phyloP scores from a whole-genome alignment of 2,329 filamentous ascomycete genomes.

The Diaporthe sp. region DNA sequence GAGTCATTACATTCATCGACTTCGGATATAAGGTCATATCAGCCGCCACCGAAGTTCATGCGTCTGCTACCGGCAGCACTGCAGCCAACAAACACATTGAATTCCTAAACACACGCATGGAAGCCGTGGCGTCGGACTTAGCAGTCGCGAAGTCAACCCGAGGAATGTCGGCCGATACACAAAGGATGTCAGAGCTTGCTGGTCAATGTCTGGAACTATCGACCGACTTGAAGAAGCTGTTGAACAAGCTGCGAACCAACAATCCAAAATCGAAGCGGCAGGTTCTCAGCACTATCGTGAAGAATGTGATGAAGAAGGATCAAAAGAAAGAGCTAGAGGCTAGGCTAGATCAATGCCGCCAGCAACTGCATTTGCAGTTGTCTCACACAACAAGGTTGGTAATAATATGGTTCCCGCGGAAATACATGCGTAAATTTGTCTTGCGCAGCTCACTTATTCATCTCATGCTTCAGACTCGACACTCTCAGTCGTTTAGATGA shows the following conservation, averaged over 20 bases:
- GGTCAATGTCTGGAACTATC: constrained; percentile 14
- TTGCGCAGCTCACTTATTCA: neutral
- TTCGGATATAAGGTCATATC: constrained; percentile 11
- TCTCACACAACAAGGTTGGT: constrained; percentile 14
- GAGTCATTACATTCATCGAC: constrained; percentile 28
- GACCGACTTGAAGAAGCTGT: neutral
- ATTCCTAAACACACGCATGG: constrained; percentile 18
- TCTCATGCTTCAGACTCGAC: neutral
- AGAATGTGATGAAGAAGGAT: neutral
- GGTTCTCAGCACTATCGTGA: neutral
- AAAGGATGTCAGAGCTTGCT: neutral
- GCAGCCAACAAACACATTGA: neutral
- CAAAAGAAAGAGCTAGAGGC: neutral
- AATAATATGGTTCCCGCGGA: neutral
- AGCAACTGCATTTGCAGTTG: constrained; percentile 16
- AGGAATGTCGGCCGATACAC: neutral
- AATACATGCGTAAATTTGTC: neutral
- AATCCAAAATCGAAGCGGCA: constrained; percentile 49
- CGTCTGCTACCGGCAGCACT: neutral
- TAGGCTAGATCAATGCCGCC: constrained; percentile 15
- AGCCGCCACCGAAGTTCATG: neutral
- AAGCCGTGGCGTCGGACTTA: neutral
- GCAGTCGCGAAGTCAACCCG: neutral
- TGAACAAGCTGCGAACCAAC: constrained; percentile 54
- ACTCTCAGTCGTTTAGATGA: constrained; percentile 1